These are phyloP conservation scores for Dothidotthia symphoricarpi DNA, from an alignment of 2,329 filamentous ascomycete species.

Conservation along the genomic window DNA sequence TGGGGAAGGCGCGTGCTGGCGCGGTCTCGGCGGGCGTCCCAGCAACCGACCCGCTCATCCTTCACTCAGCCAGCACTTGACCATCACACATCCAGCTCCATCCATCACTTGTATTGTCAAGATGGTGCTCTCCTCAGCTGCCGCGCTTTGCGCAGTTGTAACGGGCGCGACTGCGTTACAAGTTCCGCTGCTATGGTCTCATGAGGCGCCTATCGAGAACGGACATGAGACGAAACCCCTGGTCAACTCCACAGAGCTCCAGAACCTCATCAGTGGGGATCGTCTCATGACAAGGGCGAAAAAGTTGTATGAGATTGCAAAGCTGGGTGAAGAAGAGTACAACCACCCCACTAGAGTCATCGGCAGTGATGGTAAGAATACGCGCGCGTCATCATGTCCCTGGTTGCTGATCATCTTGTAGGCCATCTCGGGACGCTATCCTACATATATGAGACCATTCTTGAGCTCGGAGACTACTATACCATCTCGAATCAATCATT, in stretches of 20 bases:
- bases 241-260: constrained; percentile 37
- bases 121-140: constrained; percentile 29
- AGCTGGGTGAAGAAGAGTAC: constrained; percentile 44
- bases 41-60: constrained; percentile 22
- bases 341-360: constrained; percentile 46
- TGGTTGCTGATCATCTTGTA: constrained; percentile 15
- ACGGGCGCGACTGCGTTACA: constrained; percentile 30
- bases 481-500: constrained; percentile 40
- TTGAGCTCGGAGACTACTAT: constrained; percentile 43
- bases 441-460: constrained; percentile 42
- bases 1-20: constrained; percentile 14
- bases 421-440: constrained; percentile 37
- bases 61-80: constrained; percentile 9
- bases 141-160: constrained; percentile 31
- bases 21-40: constrained; percentile 24
- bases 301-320: constrained; percentile 44
- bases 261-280: constrained; percentile 38
- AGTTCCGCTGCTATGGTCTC: constrained; percentile 29
- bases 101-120: constrained; percentile 5
- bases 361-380: constrained; percentile 34
- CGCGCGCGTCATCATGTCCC: constrained; percentile 8
- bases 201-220: constrained; percentile 25
- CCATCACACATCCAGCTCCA: constrained; percentile 10
- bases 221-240: constrained; percentile 29
- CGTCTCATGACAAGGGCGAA: constrained; percentile 34